Evolutionary conservation across 2,329 filamentous ascomycete genomes (phyloP), one percentile per base, ranked within the genome.

Genomic region (Madurella fahalii): DNA sequence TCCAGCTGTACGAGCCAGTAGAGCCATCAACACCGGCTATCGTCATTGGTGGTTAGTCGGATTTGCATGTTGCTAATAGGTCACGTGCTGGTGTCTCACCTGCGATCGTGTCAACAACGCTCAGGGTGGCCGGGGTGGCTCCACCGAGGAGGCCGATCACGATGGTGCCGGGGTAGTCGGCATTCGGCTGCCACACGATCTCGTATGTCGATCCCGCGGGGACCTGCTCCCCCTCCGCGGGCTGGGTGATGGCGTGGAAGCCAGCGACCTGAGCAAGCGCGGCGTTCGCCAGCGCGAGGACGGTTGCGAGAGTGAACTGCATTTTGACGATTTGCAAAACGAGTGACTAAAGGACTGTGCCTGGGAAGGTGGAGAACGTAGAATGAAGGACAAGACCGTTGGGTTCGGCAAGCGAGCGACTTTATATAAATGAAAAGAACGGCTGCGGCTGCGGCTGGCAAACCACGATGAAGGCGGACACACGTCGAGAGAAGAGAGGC

Each of bases 101-200:
- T 57, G 73, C 77, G 65, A 86, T 68, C 59, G 68, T 62, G 42
- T 64, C 58, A 34, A 72, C 64, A 40, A 75, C 59, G 53, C 71
- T 62, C 59, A 82, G 78, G 47, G 68, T 72, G 57, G 59, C 53
- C 59, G 74, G 71, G 56, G 68, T 67, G 4, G 67, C 62, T 62
- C 83, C 83, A 55, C 79, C 78, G 53, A 85, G 71, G 57, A 86
- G 76, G 63, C 69, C 65, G 67, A 86, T 78, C 59, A 72, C 73
- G 64, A 84, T 70, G 56, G 71, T 67, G 57, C 71, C 73, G 42
- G 67, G 67, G 69, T 74, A 75, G 56, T 69, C 63, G 50, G 69
- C 64, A 53, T 70, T 67, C 30, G 72, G 63, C 30, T 69, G 59
- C 83, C 83, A 86, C 60, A 69, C 68, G 66, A 86, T 74, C 58